Evolutionary conservation across 306 rosid species (phyloP).

Genomic region (Sechiopsis laciniata): DNA sequence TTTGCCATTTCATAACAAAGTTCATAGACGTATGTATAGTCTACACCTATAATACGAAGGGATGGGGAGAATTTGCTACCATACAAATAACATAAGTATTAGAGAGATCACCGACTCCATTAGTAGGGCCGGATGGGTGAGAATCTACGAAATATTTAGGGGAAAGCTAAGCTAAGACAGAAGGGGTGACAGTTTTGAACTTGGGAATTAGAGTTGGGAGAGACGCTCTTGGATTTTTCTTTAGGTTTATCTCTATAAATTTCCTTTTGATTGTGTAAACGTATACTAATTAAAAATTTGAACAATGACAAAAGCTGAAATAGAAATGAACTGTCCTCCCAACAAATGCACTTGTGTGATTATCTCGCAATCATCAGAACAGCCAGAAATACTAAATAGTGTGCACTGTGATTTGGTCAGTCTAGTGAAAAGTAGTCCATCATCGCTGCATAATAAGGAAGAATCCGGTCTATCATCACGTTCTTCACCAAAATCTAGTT

Average conservation of each 20-base stretch:
- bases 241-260: neutral
- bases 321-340: neutral
- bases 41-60: neutral
- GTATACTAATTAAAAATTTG: neutral
- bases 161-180: neutral
- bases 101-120: neutral
- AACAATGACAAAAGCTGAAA: neutral
- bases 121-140: neutral
- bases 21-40: neutral
- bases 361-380: slow-evolving; percentile 1
- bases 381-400: neutral
- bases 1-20: neutral
- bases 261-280: neutral
- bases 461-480: neutral
- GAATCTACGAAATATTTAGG: neutral
- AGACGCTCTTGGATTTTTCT: neutral
- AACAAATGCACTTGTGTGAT: neutral
- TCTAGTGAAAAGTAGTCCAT: neutral
- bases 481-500: neutral
- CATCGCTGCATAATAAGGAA: neutral
- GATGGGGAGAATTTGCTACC: neutral
- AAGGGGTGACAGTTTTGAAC: neutral
- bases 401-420: neutral
- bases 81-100: neutral
- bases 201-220: neutral